Conservation (phyloP, 305 asterid species). For the Solanum hybrid region DNA sequence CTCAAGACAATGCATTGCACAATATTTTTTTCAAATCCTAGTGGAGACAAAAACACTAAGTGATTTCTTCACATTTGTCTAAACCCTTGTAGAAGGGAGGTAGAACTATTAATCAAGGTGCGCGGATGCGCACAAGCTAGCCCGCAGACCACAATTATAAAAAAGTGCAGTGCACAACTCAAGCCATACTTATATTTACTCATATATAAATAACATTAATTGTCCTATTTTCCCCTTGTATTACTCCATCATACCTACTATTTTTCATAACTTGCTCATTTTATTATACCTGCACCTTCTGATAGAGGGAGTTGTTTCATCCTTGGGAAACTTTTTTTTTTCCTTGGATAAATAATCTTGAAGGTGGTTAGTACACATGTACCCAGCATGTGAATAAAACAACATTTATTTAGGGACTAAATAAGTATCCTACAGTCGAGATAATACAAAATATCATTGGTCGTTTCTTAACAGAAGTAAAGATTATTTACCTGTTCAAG, state of each 20-base stretch:
- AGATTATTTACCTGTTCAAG: conserved; percentile 37
- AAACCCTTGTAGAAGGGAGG: not conserved
- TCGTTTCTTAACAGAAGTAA: not conserved
- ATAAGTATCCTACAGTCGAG: not conserved
- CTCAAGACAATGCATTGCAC: not conserved
- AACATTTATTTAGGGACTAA: not conserved
- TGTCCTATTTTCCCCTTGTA: not conserved
- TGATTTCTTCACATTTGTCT: not conserved
- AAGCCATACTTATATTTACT: not conserved
- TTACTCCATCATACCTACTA: not conserved
- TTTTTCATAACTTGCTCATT: not conserved
- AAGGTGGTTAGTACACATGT: not conserved
- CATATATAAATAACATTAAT: not conserved
- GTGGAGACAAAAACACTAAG: not conserved
- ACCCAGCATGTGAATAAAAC: not conserved
- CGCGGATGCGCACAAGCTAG: not conserved
- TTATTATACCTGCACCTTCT: not conserved
- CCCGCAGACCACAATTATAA: not conserved
- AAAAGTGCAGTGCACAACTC: not conserved
- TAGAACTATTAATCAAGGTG: not conserved
- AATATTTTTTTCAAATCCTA: not conserved
- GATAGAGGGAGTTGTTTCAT: not conserved
- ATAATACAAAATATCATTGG: not conserved
- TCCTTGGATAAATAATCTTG: not conserved
- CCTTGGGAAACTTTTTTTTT: not conserved